Evolutionary conservation across 768 basidiomycete genomes (phyloP), one percentile per base, ranked within the genome.

Genomic region (Rhodocollybia butyracea): DNA sequence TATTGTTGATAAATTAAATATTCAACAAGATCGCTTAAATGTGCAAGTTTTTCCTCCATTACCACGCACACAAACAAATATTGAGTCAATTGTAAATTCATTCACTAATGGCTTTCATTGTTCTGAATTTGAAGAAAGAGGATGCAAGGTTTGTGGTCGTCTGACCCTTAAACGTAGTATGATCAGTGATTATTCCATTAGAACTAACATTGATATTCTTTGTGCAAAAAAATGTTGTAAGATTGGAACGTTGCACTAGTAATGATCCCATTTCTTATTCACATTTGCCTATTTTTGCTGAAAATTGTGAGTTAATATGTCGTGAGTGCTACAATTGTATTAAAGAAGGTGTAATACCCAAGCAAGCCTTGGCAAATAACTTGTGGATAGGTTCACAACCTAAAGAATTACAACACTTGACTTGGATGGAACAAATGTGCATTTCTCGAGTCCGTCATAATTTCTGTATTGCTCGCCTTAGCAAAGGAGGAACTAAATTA

Each of bases 301-400:
- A 32, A 3, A 12, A 39, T 32, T 56, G 54, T 19, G 5, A 4
- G 0, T 5, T 24, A 24, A 40, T 58, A 8, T 60, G 59, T 27
- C 27, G 39, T 1, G 34, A 50, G 2, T 57, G 56, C 24, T 29
- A 46, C 12, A 24, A 4, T 5, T 29, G n/a, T 22, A n/a, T 57
- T 4, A 2, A 12, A 2, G 39, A 42, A 21, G 53, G 57, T 19
- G 36, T 10, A 3, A 19, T 60, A 2, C 59, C 59, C 34, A 43
- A 43, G 15, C n/a, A 38, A 15, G 52, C 57, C 1, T 22, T 60
- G 0, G 61, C 46, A 0, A 21, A 56, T 30, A 47, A 55, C 45
- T 40, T 45, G 26, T 62, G 61, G 61, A 2, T 62, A 5, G 61
- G 61, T 1, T 7, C 22, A 3, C 42, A 59, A 1, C 60, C 61